A percentile compares a stretch with the other conserved stretches of the same genome.
Evolutionary conservation across 2,329 filamentous ascomycete genomes (phyloP).

Genomic region (Mollisiaceae sp.): DNA sequence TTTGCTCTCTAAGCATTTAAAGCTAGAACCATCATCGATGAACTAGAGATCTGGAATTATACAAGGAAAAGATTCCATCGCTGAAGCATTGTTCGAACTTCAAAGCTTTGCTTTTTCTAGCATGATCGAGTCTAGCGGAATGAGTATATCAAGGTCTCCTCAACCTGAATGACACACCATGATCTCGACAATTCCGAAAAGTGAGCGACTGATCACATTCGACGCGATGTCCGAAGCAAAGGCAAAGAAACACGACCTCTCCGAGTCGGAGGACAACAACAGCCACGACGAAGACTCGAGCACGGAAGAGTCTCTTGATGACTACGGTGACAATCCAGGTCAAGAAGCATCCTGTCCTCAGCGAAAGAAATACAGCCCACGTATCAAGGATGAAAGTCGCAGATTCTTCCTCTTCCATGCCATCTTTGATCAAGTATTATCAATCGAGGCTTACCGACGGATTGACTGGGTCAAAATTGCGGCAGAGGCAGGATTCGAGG

Average conservation of each 20-base stretch:
- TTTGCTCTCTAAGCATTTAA: too few relatives aligned
- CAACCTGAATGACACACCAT: background rate
- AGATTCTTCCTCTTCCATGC: background rate
- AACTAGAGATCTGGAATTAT: too few relatives aligned
- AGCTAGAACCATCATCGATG: too few relatives aligned
- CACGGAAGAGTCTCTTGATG: background rate
- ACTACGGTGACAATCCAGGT: background rate
- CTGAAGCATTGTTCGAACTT: background rate
- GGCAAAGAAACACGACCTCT: background rate
- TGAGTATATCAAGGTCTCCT: background rate
- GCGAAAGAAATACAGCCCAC: background rate
- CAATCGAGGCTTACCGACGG: background rate
- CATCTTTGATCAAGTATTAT: background rate
- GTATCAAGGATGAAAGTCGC: background rate
- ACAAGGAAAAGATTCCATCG: too few relatives aligned
- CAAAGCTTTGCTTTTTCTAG: background rate
- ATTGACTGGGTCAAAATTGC: background rate
- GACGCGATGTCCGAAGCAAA: background rate
- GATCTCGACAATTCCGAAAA: background rate
- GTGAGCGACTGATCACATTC: background rate
- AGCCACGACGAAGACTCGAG: background rate
- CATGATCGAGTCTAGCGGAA: background rate
- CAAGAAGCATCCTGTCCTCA: background rate
- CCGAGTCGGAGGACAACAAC: background rate
- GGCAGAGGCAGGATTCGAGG: background rate